Percentiles rank a stretch among this genome's conserved stretches.
Conservation (phyloP, 1,284 basidiomycete species). For the Amylostereum areolatum region DNA sequence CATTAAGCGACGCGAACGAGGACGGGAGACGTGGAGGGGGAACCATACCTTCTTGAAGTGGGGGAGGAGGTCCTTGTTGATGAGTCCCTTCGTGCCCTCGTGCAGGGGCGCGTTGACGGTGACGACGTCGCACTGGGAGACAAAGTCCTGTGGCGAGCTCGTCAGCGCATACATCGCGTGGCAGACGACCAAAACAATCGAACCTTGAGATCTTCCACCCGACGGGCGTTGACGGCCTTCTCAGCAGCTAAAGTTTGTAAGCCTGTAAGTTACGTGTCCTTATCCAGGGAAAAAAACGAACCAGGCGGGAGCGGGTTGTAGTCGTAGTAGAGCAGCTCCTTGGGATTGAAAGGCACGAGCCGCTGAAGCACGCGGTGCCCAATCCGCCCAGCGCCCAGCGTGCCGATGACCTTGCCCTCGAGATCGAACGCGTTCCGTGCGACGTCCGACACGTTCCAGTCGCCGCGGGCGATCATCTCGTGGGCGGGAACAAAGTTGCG, state of each 20-base stretch:
- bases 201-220: constrained; percentile 74
- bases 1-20: no score
- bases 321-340: constrained; percentile 92
- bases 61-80: constrained; percentile 78
- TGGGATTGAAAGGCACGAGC: constrained; percentile 81
- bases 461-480: constrained; percentile 78
- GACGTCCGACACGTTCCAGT: constrained; percentile 81
- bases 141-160: no score
- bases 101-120: constrained; percentile 91
- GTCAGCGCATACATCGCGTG: no score
- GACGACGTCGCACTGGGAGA: no score
- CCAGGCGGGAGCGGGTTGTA: constrained; percentile 44
- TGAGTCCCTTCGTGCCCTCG: constrained; percentile 77
- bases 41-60: constrained; percentile 97
- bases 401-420: constrained; percentile 88
- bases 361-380: constrained; percentile 91
- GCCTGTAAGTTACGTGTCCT: no score
- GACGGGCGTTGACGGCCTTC: constrained; percentile 65
- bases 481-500: constrained; percentile 84
- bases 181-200: no score
- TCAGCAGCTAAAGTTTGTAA: no score
- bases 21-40: no score
- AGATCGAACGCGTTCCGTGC: constrained; percentile 83
- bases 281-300: no score
- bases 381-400: constrained; percentile 83